Evolutionary conservation across 352 stramenopile genomes (phyloP).

Genomic region (Pythium diclinum): DNA sequence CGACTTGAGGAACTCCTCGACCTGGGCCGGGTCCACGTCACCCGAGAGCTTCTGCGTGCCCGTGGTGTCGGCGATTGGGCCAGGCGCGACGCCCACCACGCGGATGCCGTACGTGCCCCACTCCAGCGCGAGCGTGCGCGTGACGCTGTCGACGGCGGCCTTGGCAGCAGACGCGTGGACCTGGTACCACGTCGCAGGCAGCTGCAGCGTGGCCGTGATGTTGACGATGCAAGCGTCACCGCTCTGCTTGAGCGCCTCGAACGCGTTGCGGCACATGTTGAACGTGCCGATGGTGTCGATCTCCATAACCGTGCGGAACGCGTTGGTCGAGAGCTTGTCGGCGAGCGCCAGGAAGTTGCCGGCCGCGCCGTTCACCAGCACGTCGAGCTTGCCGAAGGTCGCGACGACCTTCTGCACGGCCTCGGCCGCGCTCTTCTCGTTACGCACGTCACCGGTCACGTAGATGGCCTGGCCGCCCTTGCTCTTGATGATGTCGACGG

Average conservation of each 20-base stretch:
- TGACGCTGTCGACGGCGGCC: slow-evolving; percentile 93
- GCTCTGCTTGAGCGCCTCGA: slow-evolving; percentile 69
- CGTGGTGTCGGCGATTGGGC: slow-evolving; percentile 93
- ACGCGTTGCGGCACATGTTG: slow-evolving; percentile 93
- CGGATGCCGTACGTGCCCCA: slow-evolving; percentile 94
- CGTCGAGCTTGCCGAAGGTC: slow-evolving; percentile 87
- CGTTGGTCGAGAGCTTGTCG: slow-evolving; percentile 89
- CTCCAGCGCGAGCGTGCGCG: slow-evolving; percentile 93
- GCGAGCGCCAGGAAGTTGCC: slow-evolving; percentile 93
- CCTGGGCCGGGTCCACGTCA: slow-evolving; percentile 41
- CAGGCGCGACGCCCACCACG: slow-evolving; percentile 93
- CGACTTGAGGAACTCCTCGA: slow-evolving; percentile 45
- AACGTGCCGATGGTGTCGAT: slow-evolving; percentile 96
- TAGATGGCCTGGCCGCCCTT: slow-evolving; percentile 52
- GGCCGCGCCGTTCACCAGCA: slow-evolving; percentile 92
- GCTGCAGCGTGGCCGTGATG: slow-evolving; percentile 94
- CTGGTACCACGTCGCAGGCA: slow-evolving; percentile 92
- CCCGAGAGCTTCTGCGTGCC: slow-evolving; percentile 91
- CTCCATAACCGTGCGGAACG: slow-evolving; percentile 95
- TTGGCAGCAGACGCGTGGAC: slow-evolving; percentile 95
- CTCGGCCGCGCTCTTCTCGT: slow-evolving; percentile 64
- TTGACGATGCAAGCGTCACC: slow-evolving; percentile 91
- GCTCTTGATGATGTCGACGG: slow-evolving; percentile 48
- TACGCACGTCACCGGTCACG: slow-evolving; percentile 85
- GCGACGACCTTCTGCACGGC: slow-evolving; percentile 76